Base-by-base conservation (phyloP, 495 filamentous ascomycete genomes). In the Terfezia boudieri region DNA sequence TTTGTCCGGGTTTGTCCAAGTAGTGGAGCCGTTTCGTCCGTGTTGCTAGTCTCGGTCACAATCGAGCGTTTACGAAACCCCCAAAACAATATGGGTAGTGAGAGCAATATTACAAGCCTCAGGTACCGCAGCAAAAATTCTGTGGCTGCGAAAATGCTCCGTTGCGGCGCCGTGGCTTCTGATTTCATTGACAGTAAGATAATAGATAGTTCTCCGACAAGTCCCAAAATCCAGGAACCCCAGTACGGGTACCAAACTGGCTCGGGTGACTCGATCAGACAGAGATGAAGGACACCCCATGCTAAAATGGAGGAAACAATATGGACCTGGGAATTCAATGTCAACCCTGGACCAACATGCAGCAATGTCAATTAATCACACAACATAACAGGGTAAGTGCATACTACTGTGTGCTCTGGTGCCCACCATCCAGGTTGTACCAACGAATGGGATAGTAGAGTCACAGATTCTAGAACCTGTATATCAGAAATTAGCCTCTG, bases 181-280 rank as follows among this genome's bases (percentile, higher is more conserved):
- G 50, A 14, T 2, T 52, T 48, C 35, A 54, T 55, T 16, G 62
- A 59, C 35, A 68, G 61, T 12, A 69, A 59, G 37, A 68, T 63
- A 32, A 77, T 61, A 37, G 66, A 61, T 0, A 69, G 60, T 62
- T 82, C 78, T 7, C 72, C 69, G 11, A 70, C 51, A 7, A 79
- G 61, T 14, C 70, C 72, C 22, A 80, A 56, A 22, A 72, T 58
- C 69, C 78, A 76, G 7, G 74, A 71, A 10, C 75, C 76, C 37
- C 70, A 73, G 57, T 74, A 79, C 0, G 77, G 75, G 55, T 81
- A 76, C 78, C 78, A 81, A 16, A 79, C 73, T 9, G 71, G 68
- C 49, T 70, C 69, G 49, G 65, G 53, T 14, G 67, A 65, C 48
- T 74, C 73, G 22, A 67, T 65, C 7, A 81, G 66, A 8, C 68